Evolutionary conservation across 305 asterid genomes (phyloP).

Genomic region (Fraxinus floribunda): DNA sequence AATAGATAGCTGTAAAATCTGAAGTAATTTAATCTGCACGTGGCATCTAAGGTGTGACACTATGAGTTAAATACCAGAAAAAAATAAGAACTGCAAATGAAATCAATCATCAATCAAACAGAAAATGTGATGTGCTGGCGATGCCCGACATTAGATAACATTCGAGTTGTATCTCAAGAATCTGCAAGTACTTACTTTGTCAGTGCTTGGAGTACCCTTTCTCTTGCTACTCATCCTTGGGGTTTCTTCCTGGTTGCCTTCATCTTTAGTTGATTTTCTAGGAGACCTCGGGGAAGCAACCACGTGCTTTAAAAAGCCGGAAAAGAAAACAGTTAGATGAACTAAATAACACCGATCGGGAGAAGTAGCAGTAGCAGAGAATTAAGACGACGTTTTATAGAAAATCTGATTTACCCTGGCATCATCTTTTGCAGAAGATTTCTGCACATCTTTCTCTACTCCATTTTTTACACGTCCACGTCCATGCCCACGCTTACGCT

Average conservation of each 20-base stretch:
- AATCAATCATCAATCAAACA: slow-evolving; percentile 1
- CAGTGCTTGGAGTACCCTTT: slow-evolving; percentile 55
- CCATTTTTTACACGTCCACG: slow-evolving; percentile 45
- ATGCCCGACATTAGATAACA: neutral
- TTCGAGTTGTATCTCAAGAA: slow-evolving; percentile 2
- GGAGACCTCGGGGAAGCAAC: slow-evolving; percentile 50
- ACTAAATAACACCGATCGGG: slow-evolving; percentile 4
- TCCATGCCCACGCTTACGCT: slow-evolving; percentile 19
- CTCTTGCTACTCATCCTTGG: slow-evolving; percentile 57
- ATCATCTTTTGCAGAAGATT: slow-evolving; percentile 48
- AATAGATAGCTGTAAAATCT: neutral
- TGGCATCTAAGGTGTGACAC: neutral
- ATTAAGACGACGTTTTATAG: slow-evolving; percentile 16
- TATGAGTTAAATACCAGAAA: neutral
- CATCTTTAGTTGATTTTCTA: slow-evolving; percentile 49
- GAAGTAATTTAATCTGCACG: neutral
- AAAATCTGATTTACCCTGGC: slow-evolving; percentile 39
- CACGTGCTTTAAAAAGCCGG: slow-evolving; percentile 37
- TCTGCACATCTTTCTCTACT: slow-evolving; percentile 37
- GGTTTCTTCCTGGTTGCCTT: slow-evolving; percentile 53
- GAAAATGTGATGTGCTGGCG: neutral
- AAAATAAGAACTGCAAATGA: neutral
- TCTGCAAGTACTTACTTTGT: slow-evolving; percentile 45
- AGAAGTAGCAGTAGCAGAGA: slow-evolving; percentile 20
- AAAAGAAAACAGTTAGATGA: slow-evolving; percentile 22